Evolutionary conservation across 345 rosid genomes (phyloP).

Genomic region (Mallotus nudiflorus): DNA sequence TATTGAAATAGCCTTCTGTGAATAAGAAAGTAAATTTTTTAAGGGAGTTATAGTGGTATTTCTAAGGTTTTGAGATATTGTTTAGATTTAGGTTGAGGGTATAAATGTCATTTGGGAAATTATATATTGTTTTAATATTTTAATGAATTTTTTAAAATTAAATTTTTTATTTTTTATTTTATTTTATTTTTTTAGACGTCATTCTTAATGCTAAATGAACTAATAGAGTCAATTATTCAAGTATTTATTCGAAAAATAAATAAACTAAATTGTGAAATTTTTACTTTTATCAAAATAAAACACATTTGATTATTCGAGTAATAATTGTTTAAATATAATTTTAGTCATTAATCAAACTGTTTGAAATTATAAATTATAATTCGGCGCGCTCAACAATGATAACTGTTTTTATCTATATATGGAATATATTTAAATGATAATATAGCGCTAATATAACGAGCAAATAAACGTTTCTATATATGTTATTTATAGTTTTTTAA

Average conservation of each 20-base stretch:
- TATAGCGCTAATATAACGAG: neutral
- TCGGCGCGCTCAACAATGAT: neutral
- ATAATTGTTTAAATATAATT: no score
- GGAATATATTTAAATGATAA: no score
- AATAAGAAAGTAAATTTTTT: neutral
- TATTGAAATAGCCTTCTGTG: neutral
- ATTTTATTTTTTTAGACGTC: no score
- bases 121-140: neutral
- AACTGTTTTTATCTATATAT: neutral
- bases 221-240: no score
- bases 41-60: constrained; percentile 13
- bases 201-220: no score
- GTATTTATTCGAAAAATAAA: no score
- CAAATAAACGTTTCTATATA: neutral
- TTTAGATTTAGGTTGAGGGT: constrained; percentile 3
- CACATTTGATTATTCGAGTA: no score
- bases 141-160: neutral
- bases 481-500: neutral
- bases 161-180: neutral
- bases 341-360: no score
- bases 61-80: neutral
- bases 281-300: no score
- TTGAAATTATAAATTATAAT: no score
- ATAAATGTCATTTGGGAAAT: neutral
- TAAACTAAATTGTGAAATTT: no score